These are phyloP conservation scores for Limnanthes douglasii DNA, from an alignment of 345 rosid genomes.

Conservation along the genomic window DNA sequence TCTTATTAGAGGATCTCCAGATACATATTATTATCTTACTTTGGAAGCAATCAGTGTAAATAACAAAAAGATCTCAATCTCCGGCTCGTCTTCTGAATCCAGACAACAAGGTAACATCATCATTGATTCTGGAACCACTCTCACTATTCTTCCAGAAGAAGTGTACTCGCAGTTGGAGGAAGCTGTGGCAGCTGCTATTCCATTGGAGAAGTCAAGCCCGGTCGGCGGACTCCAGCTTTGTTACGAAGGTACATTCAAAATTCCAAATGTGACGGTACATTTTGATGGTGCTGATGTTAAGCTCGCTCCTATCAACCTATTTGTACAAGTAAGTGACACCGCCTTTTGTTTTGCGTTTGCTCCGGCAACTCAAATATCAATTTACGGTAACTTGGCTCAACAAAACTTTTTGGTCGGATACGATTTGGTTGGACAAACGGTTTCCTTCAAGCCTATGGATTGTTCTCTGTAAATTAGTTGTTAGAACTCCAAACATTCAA, in stretches of 20 bases:
- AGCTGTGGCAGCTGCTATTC: slow-evolving; percentile 7
- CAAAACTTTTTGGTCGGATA: slow-evolving; percentile 37
- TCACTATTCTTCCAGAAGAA: slow-evolving; percentile 20
- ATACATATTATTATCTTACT: slow-evolving; percentile 26
- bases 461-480: no score
- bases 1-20: slow-evolving; percentile 15
- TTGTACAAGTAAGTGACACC: slow-evolving; percentile 16
- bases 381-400: slow-evolving; percentile 42
- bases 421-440: slow-evolving; percentile 12
- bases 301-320: slow-evolving; percentile 17
- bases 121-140: slow-evolving; percentile 52
- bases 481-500: no score
- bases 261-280: slow-evolving; percentile 23
- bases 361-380: slow-evolving; percentile 8
- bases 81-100: slow-evolving; percentile 10
- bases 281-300: slow-evolving; percentile 27
- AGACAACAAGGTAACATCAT: slow-evolving; percentile 28
- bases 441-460: slow-evolving; percentile 34
- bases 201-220: slow-evolving; percentile 11
- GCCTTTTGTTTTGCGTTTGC: slow-evolving; percentile 25
- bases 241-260: no score
- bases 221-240: slow-evolving; percentile 2
- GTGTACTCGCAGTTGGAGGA: slow-evolving; percentile 13
- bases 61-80: slow-evolving; percentile 9
- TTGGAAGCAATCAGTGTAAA: slow-evolving; percentile 35